These are phyloP conservation scores for Botrytis fragariae DNA, from an alignment of 2,329 filamentous ascomycete genomes.

Conservation along the genomic window DNA sequence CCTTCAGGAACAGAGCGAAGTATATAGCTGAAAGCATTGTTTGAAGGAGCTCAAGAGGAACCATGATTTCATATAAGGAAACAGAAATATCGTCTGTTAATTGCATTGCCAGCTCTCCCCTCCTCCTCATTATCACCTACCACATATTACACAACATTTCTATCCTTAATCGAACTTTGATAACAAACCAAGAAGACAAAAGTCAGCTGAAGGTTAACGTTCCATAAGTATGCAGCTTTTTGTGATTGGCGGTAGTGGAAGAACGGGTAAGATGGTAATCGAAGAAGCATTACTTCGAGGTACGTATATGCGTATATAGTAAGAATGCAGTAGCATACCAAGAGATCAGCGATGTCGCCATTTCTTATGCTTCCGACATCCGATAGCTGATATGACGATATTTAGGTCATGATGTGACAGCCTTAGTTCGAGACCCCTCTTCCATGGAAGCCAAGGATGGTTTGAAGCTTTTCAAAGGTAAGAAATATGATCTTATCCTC, in stretches of 20 bases:
- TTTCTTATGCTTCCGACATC: background rate
- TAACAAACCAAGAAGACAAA: background rate
- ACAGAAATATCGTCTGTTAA: background rate
- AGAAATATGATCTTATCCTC: background rate
- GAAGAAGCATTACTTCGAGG: slow-evolving; percentile 37
- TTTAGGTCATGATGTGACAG: slow-evolving; percentile 44
- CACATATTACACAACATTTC: background rate
- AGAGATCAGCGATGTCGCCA: slow-evolving; percentile 4
- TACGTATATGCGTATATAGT: slow-evolving; percentile 9
- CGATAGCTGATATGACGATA: slow-evolving; percentile 4
- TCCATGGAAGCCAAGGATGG: slow-evolving; percentile 36
- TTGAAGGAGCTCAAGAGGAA: background rate
- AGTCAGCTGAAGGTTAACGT: background rate
- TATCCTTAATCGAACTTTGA: background rate
- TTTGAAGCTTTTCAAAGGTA: slow-evolving; percentile 44
- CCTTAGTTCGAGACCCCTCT: slow-evolving; percentile 45
- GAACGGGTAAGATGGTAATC: slow-evolving; percentile 46
- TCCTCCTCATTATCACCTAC: background rate
- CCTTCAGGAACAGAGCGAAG: background rate
- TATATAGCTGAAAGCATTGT: background rate
- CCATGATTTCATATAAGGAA: background rate
- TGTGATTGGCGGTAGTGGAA: slow-evolving; percentile 46
- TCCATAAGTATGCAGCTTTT: slow-evolving; percentile 39
- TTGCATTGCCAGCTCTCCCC: background rate
- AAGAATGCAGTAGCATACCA: background rate